Evolutionary conservation across 768 basidiomycete species (phyloP), one percentile per base, ranked within the genome.

Genomic region (Russula dissimulans): DNA sequence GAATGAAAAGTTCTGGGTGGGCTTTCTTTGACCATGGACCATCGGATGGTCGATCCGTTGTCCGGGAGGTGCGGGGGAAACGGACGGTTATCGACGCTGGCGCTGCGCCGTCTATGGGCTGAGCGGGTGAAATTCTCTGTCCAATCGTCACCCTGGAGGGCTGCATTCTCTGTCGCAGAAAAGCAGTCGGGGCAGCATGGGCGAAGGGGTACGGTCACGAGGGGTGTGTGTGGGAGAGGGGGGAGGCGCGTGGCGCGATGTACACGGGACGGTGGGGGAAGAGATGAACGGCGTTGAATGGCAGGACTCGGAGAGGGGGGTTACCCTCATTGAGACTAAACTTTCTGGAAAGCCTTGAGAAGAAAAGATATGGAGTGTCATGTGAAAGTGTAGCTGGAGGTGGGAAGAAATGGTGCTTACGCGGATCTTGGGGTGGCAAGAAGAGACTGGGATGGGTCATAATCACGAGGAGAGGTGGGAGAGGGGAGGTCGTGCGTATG

Each of bases 111-210:
- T 62, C 83, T 77, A 32, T 76, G 74, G 4, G 87, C 87, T 7
- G 81, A 83, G 38, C 78, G 77, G 3, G 84, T 78, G 68, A 87
- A 89, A 66, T 75, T 80, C 66, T 82, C 84, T 57, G 79, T 70
- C 84, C 84, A 88, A 1, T 76, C 69, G 22, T 81, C 80, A 36
- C 83, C 85, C 64, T 80, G 73, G 44, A 75, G 69, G 41, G 81
- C 67, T 51, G 76, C 80, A 56, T 81, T 76, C 46, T 89, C 87
- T 3, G 81, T 85, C 60, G 77, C 76, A 39, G 71, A 69, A 43
- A 80, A 77, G 67, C 89, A 91, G 47, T 82, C 78, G 9, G 77
- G 69, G 66, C 89, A 91, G 70, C 89, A 91, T 12, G 82, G 76
- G 45, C 89, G 83, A 15, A 91, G 73, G 7, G 89, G 89, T 1